Conservation (phyloP, 225 moss, liverwort and hornwort species). For the Sphagnum contortum region DNA sequence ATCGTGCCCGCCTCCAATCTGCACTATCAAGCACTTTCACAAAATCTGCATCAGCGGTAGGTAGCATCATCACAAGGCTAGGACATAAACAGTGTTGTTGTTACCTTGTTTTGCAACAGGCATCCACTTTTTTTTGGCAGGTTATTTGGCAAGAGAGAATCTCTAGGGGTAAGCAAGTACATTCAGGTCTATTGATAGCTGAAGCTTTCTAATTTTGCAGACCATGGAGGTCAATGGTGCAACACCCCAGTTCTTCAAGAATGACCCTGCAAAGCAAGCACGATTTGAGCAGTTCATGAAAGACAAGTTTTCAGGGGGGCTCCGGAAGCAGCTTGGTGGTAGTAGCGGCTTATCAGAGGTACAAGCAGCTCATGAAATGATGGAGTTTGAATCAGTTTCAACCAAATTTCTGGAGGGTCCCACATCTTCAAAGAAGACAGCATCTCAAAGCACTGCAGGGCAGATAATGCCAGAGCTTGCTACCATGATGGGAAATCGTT, state of each 20-base stretch:
- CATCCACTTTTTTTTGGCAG: not conserved
- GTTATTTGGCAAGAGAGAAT: not conserved
- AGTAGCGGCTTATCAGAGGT: constrained; percentile 54
- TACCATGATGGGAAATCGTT: constrained; percentile 68
- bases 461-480: constrained; percentile 53
- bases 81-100: not conserved
- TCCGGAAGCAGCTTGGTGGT: constrained; percentile 49
- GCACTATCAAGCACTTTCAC: constrained; percentile 53
- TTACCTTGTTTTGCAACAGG: not conserved
- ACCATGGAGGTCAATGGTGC: constrained; percentile 18
- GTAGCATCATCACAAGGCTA: not conserved
- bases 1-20: constrained; percentile 54
- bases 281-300: constrained; percentile 66
- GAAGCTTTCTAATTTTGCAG: constrained; percentile 13
- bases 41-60: constrained; percentile 39
- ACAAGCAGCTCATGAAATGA: constrained; percentile 60
- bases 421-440: constrained; percentile 17
- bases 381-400: constrained; percentile 58
- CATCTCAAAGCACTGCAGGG: constrained; percentile 13
- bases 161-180: not conserved
- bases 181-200: too few species aligned
- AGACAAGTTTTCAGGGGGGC: constrained; percentile 62
- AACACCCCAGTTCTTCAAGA: constrained; percentile 25
- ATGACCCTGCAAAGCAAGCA: constrained; percentile 50
- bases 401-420: constrained; percentile 34